Conservation (phyloP, 1,284 basidiomycete genomes). For the Cryptococcus sp. region DNA sequence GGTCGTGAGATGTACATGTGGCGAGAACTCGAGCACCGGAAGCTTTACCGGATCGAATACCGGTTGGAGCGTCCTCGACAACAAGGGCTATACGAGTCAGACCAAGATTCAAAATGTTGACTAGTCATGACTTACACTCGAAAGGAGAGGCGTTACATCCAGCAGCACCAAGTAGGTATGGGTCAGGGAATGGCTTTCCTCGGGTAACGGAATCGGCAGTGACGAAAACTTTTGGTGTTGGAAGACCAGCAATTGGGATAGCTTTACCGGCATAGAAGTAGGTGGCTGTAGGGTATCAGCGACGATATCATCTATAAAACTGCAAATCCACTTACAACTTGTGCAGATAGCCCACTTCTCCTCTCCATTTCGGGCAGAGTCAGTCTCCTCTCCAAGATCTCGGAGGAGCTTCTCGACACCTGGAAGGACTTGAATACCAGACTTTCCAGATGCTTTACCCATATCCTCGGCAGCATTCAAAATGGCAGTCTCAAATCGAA, state of each 20-base stretch:
- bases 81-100: slow-evolving; percentile 59
- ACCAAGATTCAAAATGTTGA: neutral
- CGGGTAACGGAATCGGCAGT: slow-evolving; percentile 69
- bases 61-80: slow-evolving; percentile 77
- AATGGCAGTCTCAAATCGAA: slow-evolving; percentile 44
- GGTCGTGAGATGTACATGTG: slow-evolving; percentile 69
- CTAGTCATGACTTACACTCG: slow-evolving; percentile 25
- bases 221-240: slow-evolving; percentile 58
- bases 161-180: slow-evolving; percentile 55
- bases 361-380: slow-evolving; percentile 19
- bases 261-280: slow-evolving; percentile 62
- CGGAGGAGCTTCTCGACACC: slow-evolving; percentile 36
- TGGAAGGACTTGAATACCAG: slow-evolving; percentile 42
- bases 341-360: slow-evolving; percentile 75
- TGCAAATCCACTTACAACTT: neutral
- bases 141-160: slow-evolving; percentile 29
- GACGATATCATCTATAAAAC: neutral
- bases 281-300: slow-evolving; percentile 55
- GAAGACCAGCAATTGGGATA: slow-evolving; percentile 58
- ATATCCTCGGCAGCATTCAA: slow-evolving; percentile 37
- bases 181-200: slow-evolving; percentile 77
- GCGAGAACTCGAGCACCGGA: slow-evolving; percentile 70
- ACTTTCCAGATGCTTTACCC: slow-evolving; percentile 29
- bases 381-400: slow-evolving; percentile 20
- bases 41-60: slow-evolving; percentile 65